Base-by-base conservation (phyloP, 805 yeast genomes). In the Barnettozyma salicaria region DNA sequence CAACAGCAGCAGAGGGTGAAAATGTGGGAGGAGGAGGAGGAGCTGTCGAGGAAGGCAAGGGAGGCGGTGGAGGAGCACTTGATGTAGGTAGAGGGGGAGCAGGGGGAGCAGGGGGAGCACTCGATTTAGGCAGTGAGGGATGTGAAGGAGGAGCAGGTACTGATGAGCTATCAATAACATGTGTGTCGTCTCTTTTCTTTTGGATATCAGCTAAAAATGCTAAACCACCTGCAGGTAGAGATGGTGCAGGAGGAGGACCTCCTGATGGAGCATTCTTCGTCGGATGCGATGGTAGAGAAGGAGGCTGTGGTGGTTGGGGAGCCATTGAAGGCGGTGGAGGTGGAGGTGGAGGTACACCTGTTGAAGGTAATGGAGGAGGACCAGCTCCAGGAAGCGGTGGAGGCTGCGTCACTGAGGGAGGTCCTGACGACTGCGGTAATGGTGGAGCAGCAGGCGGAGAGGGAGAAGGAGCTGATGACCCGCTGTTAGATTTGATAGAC, bases 201-300 rank as follows among this genome's bases (percentile, higher is more conserved):
- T 75, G 74, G 34, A 77, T 76, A 41, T 76, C 74, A 1, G 76
- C 76, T 34, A 76, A 61, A 47, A 77, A 76, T 5, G 84, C 82
- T 16, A 76, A 50, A 0, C 63, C 69, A 7, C 27, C 29, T 23
- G 23, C 8, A 9, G 50, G 42, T 16, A 33, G 30, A 22, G 47
- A 39, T 33, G 42, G 43, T 18, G 42, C 33, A 12, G 39, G 39
- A 4, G 41, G 44, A 8, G n/a, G n/a, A n/a, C n/a, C n/a, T n/a
- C n/a, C n/a, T n/a, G n/a, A n/a, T 26, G 36, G 26, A 12, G 32
- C 25, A 19, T 23, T 6, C 7, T 37, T 32, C 6, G 28, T 18
- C 8, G 39, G 25, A 14, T 33, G 10, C 19, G 44, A 26, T 8
- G 36, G 21, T 20, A 40, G 30, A n/a, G 42, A 36, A 21, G 47